Conservation (phyloP, 2,329 filamentous ascomycete genomes). For the Cadophora sp. region DNA sequence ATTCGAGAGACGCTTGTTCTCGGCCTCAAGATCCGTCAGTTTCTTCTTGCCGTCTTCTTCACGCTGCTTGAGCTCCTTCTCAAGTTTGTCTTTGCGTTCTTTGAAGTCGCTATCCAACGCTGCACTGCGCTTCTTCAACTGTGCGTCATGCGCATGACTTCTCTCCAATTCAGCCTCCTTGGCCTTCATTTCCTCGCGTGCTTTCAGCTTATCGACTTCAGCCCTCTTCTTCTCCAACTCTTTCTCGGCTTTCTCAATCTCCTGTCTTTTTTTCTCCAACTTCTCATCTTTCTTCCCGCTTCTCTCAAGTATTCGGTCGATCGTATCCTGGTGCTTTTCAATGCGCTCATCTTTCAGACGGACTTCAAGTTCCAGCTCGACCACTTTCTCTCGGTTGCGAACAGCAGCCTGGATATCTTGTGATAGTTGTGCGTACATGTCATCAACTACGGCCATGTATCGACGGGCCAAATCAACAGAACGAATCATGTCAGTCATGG, state of each 20-base stretch:
- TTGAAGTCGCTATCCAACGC: neutral
- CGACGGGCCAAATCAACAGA: too few species aligned
- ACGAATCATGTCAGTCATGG: too few species aligned
- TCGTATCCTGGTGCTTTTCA: too few species aligned
- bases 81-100: neutral
- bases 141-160: neutral
- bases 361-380: too few species aligned
- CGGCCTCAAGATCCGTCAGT: neutral
- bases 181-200: neutral
- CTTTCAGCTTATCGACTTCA: neutral
- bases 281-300: too few species aligned
- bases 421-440: too few species aligned
- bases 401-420: too few species aligned
- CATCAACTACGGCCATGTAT: too few species aligned
- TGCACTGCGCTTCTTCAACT: neutral
- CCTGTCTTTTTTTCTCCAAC: neutral
- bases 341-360: too few species aligned
- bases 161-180: neutral
- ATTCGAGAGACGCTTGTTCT: neutral
- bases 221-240: too few species aligned
- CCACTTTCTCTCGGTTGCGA: too few species aligned
- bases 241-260: neutral
- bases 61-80: neutral
- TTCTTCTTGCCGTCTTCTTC: neutral
- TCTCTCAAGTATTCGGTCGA: too few species aligned